Evolutionary conservation across 352 stramenopile species (phyloP).

Genomic region (Globisporangium paddicum): DNA sequence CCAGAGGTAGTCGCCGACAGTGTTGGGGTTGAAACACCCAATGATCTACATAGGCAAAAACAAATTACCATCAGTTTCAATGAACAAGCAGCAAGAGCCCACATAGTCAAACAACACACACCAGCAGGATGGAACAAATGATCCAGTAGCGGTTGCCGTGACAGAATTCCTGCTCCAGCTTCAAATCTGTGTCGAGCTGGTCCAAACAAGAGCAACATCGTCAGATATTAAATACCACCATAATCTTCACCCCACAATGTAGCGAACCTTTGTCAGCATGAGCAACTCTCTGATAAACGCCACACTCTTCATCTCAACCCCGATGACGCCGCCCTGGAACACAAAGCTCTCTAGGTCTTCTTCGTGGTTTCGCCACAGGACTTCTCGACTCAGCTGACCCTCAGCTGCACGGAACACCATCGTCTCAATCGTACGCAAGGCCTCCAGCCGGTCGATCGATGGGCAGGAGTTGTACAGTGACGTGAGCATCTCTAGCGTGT

Average conservation of each 20-base stretch:
- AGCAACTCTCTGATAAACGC: slow-evolving; percentile 59
- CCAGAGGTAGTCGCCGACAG: slow-evolving; percentile 75
- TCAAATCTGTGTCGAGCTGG: slow-evolving; percentile 51
- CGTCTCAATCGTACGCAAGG: slow-evolving; percentile 65
- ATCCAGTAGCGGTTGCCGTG: slow-evolving; percentile 83
- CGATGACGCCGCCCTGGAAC: slow-evolving; percentile 57
- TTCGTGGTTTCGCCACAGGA: slow-evolving; percentile 50
- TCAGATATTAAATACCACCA: slow-evolving; percentile 1
- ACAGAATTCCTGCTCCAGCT: slow-evolving; percentile 71
- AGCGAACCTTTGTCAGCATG: slow-evolving; percentile 46
- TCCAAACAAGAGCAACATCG: not conserved
- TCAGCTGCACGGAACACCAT: slow-evolving; percentile 78
- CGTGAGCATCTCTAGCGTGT: slow-evolving; percentile 56
- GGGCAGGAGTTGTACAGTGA: slow-evolving; percentile 53
- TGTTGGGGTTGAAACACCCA: slow-evolving; percentile 72
- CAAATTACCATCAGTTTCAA: slow-evolving; percentile 1
- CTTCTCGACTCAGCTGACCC: slow-evolving; percentile 69
- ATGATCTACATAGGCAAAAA: slow-evolving; percentile 22
- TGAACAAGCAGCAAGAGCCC: not conserved
- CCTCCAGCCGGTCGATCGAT: slow-evolving; percentile 64
- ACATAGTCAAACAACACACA: slow-evolving; percentile 15
- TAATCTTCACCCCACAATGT: not conserved
- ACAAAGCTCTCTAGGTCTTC: slow-evolving; percentile 53
- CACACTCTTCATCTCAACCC: slow-evolving; percentile 53
- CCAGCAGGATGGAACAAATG: slow-evolving; percentile 78